These are phyloP conservation scores for Cordia subcordata DNA, from an alignment of 257 asterid species.

Conservation along the genomic window DNA sequence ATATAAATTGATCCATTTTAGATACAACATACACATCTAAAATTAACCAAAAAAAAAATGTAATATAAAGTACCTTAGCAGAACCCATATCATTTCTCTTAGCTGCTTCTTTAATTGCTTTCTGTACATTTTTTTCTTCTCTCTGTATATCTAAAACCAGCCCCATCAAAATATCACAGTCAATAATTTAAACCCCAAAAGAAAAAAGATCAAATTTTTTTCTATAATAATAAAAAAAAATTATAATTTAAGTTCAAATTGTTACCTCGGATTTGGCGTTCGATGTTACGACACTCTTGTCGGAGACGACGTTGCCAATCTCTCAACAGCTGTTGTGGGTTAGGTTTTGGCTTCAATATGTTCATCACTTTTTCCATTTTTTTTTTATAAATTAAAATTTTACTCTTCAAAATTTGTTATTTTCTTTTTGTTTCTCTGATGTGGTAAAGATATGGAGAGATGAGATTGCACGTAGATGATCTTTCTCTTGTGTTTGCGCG, in stretches of 20 bases:
- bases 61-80: slow-evolving; percentile 68
- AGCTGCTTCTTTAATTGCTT: slow-evolving; percentile 94
- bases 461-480: not conserved
- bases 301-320: slow-evolving; percentile 99
- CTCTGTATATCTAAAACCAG: slow-evolving; percentile 72
- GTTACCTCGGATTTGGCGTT: slow-evolving; percentile 90
- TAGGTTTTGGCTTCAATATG: slow-evolving; percentile 75
- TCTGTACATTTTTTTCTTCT: slow-evolving; percentile 91
- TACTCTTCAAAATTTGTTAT: not conserved
- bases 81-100: slow-evolving; percentile 95
- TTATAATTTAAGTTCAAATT: not conserved
- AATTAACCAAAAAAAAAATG: too few species aligned
- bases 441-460: not conserved
- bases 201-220: not conserved
- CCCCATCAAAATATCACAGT: not conserved
- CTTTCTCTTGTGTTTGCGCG: too few species aligned
- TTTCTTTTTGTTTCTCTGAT: not conserved
- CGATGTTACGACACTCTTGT: slow-evolving; percentile 85
- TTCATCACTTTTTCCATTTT: slow-evolving; percentile 75
- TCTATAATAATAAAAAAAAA: not conserved
- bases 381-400: too few species aligned
- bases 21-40: too few species aligned
- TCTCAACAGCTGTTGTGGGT: slow-evolving; percentile 76
- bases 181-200: not conserved
- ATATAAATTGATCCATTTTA: too few species aligned